These are phyloP conservation scores for Aureobasidium sp. DNA, from an alignment of 2,329 filamentous ascomycete genomes.

Conservation along the genomic window DNA sequence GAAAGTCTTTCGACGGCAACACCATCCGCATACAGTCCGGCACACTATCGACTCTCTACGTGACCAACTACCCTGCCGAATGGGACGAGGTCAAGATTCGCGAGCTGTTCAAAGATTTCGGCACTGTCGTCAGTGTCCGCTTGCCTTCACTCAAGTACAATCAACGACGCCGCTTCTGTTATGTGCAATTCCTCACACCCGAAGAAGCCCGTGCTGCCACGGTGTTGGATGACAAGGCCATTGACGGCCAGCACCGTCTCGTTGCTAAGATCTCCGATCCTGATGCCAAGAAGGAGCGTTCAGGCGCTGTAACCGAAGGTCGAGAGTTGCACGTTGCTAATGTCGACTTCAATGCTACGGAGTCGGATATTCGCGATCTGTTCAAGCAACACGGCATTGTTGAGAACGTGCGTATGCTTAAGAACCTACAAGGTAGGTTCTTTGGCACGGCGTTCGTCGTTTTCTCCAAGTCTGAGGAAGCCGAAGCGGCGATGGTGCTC, in stretches of 20 bases:
- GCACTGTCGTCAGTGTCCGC: slow-evolving; percentile 75
- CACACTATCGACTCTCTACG: slow-evolving; percentile 73
- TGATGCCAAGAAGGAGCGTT: slow-evolving; percentile 64
- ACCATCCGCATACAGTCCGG: slow-evolving; percentile 69
- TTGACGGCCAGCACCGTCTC: slow-evolving; percentile 64
- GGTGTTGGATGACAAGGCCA: slow-evolving; percentile 60
- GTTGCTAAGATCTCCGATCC: slow-evolving; percentile 82
- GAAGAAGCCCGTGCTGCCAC: slow-evolving; percentile 63
- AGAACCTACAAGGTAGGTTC: slow-evolving; percentile 58
- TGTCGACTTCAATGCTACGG: slow-evolving; percentile 70
- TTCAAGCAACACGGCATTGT: slow-evolving; percentile 74
- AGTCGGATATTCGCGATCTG: slow-evolving; percentile 61
- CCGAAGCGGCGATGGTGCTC: slow-evolving; percentile 27
- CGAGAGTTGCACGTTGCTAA: slow-evolving; percentile 84
- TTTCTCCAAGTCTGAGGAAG: slow-evolving; percentile 53
- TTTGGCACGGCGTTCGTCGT: slow-evolving; percentile 77
- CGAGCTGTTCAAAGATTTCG: slow-evolving; percentile 64
- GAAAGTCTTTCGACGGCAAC: slow-evolving; percentile 68
- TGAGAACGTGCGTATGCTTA: slow-evolving; percentile 63
- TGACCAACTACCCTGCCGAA: slow-evolving; percentile 80
- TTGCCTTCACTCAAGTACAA: slow-evolving; percentile 91
- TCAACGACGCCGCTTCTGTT: slow-evolving; percentile 85
- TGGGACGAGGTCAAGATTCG: slow-evolving; percentile 66
- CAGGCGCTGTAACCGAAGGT: slow-evolving; percentile 76
- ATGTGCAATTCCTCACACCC: slow-evolving; percentile 74